These are phyloP conservation scores for Zymoseptoria passerinii DNA, from an alignment of 2,329 filamentous ascomycete genomes.

Conservation along the genomic window DNA sequence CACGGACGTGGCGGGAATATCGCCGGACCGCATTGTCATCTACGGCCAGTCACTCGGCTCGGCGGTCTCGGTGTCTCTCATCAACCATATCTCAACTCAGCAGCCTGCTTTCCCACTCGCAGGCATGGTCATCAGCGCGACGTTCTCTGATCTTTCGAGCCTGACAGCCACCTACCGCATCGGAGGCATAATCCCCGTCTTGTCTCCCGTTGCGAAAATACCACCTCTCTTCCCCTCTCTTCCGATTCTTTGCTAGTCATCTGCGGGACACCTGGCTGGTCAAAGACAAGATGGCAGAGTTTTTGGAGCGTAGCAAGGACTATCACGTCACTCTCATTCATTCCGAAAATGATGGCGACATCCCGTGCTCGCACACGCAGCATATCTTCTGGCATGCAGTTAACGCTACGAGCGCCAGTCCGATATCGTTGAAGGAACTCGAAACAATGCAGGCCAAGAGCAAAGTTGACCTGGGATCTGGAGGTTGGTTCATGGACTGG, in stretches of 20 bases:
- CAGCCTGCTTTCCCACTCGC: constrained; percentile 42
- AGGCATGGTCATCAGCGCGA: constrained; percentile 49
- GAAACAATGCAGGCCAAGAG: constrained; percentile 36
- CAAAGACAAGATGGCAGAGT: constrained; percentile 41
- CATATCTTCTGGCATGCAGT: constrained; percentile 49
- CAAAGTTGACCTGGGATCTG: constrained; percentile 39
- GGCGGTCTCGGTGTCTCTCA: constrained; percentile 41
- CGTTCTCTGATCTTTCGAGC: constrained; percentile 48
- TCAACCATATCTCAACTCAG: constrained; percentile 37
- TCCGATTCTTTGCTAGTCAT: constrained; percentile 41
- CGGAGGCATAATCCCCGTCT: constrained; percentile 46
- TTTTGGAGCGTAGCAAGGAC: constrained; percentile 30
- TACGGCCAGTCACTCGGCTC: constrained; percentile 55
- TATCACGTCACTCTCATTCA: constrained; percentile 45
- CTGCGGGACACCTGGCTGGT: constrained; percentile 44
- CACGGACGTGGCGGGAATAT: constrained; percentile 43
- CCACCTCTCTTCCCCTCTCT: constrained; percentile 39
- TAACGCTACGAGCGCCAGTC: constrained; percentile 36
- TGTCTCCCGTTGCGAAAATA: constrained; percentile 45
- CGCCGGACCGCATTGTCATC: constrained; percentile 48
- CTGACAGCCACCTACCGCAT: constrained; percentile 51
- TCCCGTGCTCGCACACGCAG: constrained; percentile 45
- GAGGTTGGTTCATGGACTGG: constrained; percentile 45
- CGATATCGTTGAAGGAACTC: constrained; percentile 39
- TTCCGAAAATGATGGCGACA: constrained; percentile 46